Percentiles rank a stretch among this genome's conserved stretches.
Evolutionary conservation across 2,329 filamentous ascomycete species (phyloP).

Genomic region (Penicillium sp.): DNA sequence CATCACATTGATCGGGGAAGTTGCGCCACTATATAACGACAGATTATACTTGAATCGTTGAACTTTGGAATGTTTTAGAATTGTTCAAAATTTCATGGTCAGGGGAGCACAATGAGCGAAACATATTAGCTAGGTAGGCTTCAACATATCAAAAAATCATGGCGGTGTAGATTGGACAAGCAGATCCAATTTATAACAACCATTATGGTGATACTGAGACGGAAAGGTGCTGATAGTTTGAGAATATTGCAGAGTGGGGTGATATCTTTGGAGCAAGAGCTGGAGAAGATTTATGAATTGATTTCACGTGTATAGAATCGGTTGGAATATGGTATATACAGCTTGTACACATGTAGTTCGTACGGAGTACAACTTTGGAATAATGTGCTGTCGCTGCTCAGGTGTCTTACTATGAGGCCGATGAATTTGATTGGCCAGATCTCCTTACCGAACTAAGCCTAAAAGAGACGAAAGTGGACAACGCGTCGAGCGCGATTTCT

Average conservation of each 20-base stretch:
- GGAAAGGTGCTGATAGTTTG: background rate
- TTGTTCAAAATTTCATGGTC: background rate
- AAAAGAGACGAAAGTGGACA: slow-evolving; percentile 34
- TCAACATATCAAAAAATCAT: background rate
- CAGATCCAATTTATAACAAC: background rate
- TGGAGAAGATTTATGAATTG: too few relatives aligned
- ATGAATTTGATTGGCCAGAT: slow-evolving; percentile 17
- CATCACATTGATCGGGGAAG: background rate
- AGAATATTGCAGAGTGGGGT: background rate
- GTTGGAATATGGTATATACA: background rate
- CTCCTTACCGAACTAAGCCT: slow-evolving; percentile 22
- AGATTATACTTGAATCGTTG: too few relatives aligned
- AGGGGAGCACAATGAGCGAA: background rate
- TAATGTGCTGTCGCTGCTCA: too few relatives aligned
- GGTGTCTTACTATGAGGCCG: background rate
- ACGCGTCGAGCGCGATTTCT: slow-evolving; percentile 30
- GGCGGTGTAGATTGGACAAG: too few relatives aligned
- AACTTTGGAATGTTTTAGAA: background rate
- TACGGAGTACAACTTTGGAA: background rate
- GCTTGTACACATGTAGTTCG: background rate
- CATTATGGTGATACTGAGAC: too few relatives aligned
- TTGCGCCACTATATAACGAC: background rate
- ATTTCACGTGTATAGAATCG: background rate
- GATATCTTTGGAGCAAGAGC: background rate
- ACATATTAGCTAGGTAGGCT: background rate